Conservation (phyloP, 2,329 filamentous ascomycete genomes). For the Claviceps humidiphila region DNA sequence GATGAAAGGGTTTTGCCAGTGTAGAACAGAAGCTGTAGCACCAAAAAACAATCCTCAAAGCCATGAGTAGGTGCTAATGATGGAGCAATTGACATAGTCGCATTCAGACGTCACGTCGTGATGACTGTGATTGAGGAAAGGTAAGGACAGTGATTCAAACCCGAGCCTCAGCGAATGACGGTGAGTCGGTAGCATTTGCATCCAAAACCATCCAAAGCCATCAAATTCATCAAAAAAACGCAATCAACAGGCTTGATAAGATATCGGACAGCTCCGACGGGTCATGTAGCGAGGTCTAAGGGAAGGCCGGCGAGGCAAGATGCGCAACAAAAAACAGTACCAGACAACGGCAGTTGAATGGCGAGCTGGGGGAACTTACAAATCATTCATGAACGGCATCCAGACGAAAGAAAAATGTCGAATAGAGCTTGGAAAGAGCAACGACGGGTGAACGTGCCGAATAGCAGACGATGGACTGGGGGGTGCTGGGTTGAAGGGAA, state of each 20-base stretch:
- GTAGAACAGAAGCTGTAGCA: conserved; percentile 17
- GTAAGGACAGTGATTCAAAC: conserved; percentile 30
- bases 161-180: conserved; percentile 10
- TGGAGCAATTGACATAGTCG: conserved; percentile 28
- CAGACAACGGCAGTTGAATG: background rate
- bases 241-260: conserved; percentile 12
- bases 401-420: conserved; percentile 21
- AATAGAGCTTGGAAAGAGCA: conserved; percentile 6
- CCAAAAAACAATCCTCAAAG: conserved; percentile 9
- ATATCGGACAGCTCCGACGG: conserved; percentile 19
- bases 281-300: conserved; percentile 19
- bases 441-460: conserved; percentile 1
- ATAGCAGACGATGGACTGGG: conserved; percentile 10
- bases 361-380: conserved; percentile 28
- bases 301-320: conserved; percentile 22
- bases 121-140: conserved; percentile 32
- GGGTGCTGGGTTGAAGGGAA: conserved; percentile 21
- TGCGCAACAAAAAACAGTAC: conserved; percentile 18
- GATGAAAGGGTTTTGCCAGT: conserved; percentile 10
- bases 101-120: conserved; percentile 29
- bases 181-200: conserved; percentile 13
- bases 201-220: conserved; percentile 20
- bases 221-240: conserved; percentile 22
- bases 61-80: conserved; percentile 12
- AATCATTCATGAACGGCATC: conserved; percentile 33